Base-by-base conservation (phyloP, 1,284 basidiomycete genomes). In the Exobasidium rhododendri region DNA sequence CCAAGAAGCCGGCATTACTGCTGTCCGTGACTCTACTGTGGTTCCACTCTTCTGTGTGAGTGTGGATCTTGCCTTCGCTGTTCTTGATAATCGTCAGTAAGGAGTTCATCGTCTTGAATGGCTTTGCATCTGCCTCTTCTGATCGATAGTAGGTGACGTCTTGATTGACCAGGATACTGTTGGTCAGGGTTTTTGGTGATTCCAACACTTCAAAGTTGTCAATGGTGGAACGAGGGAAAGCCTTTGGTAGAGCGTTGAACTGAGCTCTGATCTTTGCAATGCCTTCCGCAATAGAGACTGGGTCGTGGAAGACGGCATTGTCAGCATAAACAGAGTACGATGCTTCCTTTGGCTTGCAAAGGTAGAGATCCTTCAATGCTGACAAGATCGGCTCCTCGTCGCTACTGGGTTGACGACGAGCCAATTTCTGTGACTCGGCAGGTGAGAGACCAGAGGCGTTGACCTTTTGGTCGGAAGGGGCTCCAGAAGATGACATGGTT, bases 291-390 rank as follows among this genome's bases (percentile, higher is more conserved):
- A 63, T 64, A n/a, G 59, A 56, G 43, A 66, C 50, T 11, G 64
- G 64, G 51, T 66, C 64, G 64, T 66, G 64, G 35, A 66, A 66
- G 2, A 54, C 55, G n/a, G 64, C 64, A 30, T 62, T 52, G 26
- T 64, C 45, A n/a, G 62, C 51, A 49, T 66, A 66, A 5, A 64
- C 53, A 13, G 62, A 56, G 56, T 66, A 66, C 20, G 29, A 35
- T 6, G 26, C 20, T 50, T 60, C 47, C 14, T 47, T 44, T 3
- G 64, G 64, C 28, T 51, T 35, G 50, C 53, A 57, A 30, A 44
- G 63, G 53, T 64, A 66, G n/a, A 66, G 58, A 61, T 62, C 60
- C 43, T 61, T 62, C 7, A 66, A 20, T 49, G 47, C 58, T 31
- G 50, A 46, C 10, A 66, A 31, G 46, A 66, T 61, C 20, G 26